These are phyloP conservation scores for Trichosporon ovoides DNA, from an alignment of 1,284 basidiomycete genomes.

Conservation along the genomic window DNA sequence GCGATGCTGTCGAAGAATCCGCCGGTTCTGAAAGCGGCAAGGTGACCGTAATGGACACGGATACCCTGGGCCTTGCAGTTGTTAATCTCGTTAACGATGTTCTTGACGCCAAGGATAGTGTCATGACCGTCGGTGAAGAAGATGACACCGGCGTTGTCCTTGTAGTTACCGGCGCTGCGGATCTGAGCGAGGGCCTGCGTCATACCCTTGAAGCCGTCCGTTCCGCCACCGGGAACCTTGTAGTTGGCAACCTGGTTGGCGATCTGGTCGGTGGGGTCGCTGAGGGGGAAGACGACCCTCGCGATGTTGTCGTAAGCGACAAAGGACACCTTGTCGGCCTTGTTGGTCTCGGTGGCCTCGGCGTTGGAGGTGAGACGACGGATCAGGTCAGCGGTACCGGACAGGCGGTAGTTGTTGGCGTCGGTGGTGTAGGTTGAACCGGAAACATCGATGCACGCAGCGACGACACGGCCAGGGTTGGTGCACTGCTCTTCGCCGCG, in stretches of 20 bases:
- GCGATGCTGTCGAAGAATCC: not conserved
- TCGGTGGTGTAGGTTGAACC: slow-evolving; percentile 5
- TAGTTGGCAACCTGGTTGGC: not conserved
- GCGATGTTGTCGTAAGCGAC: not conserved
- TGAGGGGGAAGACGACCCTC: not conserved
- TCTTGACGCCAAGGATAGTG: not conserved
- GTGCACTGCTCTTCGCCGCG: not conserved
- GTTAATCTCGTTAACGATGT: not conserved
- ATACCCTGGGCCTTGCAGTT: not conserved
- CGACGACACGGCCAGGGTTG: slow-evolving; percentile 8
- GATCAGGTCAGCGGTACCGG: not conserved
- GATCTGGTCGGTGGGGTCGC: not conserved
- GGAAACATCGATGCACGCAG: slow-evolving; percentile 6
- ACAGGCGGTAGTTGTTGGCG: slow-evolving; percentile 2
- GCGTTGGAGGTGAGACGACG: not conserved
- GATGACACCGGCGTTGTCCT: not conserved
- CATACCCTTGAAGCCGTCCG: not conserved
- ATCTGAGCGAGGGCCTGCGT: not conserved
- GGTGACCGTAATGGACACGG: slow-evolving; percentile 7
- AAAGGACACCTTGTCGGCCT: slow-evolving; percentile 9
- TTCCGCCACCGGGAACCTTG: not conserved
- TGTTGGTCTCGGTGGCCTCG: slow-evolving; percentile 3
- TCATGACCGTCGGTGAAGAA: slow-evolving; percentile 9
- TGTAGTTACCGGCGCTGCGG: too few relatives aligned
- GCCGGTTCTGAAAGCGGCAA: not conserved